Base-by-base conservation (phyloP, 129 eudicot genomes). In the Kitagawia praeruptora region DNA sequence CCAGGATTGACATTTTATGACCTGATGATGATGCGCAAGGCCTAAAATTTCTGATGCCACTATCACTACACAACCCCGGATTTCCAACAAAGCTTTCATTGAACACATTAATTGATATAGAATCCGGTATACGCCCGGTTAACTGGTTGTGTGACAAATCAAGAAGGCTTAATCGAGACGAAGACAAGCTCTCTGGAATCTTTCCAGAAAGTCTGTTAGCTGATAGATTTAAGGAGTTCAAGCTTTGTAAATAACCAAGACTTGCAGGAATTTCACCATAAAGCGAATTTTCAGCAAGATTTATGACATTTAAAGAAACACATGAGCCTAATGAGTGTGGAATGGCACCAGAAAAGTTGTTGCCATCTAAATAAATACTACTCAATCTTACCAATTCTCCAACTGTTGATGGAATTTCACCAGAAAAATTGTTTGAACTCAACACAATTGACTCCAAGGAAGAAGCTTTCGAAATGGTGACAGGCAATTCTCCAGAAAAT, bases 301-400 rank as follows among this genome's bases (percentile, higher is more conserved):
- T 86, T 25, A 90, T 63, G 44, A 86, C 87, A 45, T 23, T 63
- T n/a, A 90, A 64, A 64, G 92, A 84, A 15, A 83, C 82, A 77
- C 95, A 90, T 41, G 87, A 84, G 7, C 95, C 92, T 44, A 90
- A 76, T 76, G 95, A 90, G 72, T 81, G 87, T 37, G 95, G 95
- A 53, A 90, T 84, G 69, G 39, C 46, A 79, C 92, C 92, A 64
- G 92, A 79, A 81, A 90, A 88, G 21, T 67, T 28, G 79, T 90
- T 90, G 40, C 77, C 75, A 48, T 86, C 86, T 54, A 88, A 84
- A 73, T 83, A 80, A 77, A 90, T 81, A 41, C 74, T 87, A 73
- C 77, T 83, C 72, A 90, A 79, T 66, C 78, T 83, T 86, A 79
- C 83, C 82, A 90, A 44, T n/a, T 82, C 54, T 49, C 95, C 95